Base-by-base conservation (phyloP, 257 asterid genomes). In the Eucommia ulmoides region DNA sequence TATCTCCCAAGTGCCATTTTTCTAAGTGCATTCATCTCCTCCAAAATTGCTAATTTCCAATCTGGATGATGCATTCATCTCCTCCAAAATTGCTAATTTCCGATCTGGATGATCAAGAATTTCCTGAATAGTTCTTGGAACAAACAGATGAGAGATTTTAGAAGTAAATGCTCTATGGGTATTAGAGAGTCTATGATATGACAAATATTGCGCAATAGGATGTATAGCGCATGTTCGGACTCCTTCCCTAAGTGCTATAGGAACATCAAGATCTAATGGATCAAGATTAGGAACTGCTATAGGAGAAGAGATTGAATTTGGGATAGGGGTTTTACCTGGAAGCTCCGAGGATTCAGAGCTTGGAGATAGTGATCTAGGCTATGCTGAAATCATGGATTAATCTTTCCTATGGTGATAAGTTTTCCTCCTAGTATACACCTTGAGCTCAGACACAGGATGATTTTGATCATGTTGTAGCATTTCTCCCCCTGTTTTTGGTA, bases 31-130 rank as follows among this genome's bases (percentile, higher is more conserved):
- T 26, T 18, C 55, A 26, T 51, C 14, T 51, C 45, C 14, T 51
- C 55, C 14, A n/a, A 14, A 1, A 24, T 15, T 17, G 25, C 46
- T 17, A 29, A 29, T 29, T 10, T 51, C 19, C 45, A 51, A 8
- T 26, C 2, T 18, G 56, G 56, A 10, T 26, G 15, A 51, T 11
- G 45, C 44, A n/a, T 26, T 18, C 55, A 26, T 51, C 14, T 51
- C 45, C 14, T 51, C 55, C 14, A n/a, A 14, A 1, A 24, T 15
- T 17, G 25, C 46, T 17, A 29, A 29, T 29, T 10, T 51, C 19
- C 45, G 33, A 8, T 26, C 2, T 18, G 56, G 56, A 10, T 26
- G 15, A 51, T 11, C 23, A 0, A 29, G 46, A 10, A 38, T 45
- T 11, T 51, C 25, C 17, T 26, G n/a, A 18, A 26, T 26, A 12